Base-by-base conservation (phyloP, 2,329 filamentous ascomycete genomes). In the Arthrobotrys musiformis region DNA sequence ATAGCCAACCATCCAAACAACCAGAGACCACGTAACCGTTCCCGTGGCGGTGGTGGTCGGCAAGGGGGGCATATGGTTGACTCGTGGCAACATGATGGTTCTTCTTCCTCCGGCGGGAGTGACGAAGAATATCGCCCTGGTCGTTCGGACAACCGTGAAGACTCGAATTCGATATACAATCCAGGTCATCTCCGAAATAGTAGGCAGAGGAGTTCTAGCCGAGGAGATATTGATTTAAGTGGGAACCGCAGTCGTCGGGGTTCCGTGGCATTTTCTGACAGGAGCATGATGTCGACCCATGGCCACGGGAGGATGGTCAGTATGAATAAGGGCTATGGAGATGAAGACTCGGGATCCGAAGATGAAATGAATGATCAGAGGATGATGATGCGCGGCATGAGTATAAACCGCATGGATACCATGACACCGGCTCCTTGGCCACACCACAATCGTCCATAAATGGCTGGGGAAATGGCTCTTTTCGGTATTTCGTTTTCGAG, bases 301-400 rank as follows among this genome's bases (percentile, higher is more conserved):
- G 33, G 37, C 17, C 60, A 28, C 54, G 33, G 37, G 3, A 0
- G 42, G 9, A 63, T 70, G 68, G 19, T 48, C 1, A 24, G n/a
- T 52, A 44, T 52, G 17, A 50, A 40, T 9, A 73, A 73, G 17
- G 69, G 69, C 7, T 73, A 66, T 19, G 61, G 52, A 17, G 56
- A 56, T 54, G 26, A 26, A 11, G 60, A 67, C 30, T 54, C 50
- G 8, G 50, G 22, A 35, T 73, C 69, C 2, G 69, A 73, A 13
- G 69, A 73, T 52, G 48, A 30, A 11, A 37, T 63, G 33, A 35
- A 63, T 19, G 69, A 61, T n/a, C 52, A 33, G 7, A 66, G 69
- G n/a, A 35, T 67, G 61, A 62, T 48, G 37, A 73, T 67, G 61
- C 67, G 61, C 37, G 61, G 61, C 9, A 66, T 66, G 60, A 52